These are phyloP conservation scores for Linnemannia zychae DNA, from an alignment of 192 early-diverging fungal species.

Conservation along the genomic window DNA sequence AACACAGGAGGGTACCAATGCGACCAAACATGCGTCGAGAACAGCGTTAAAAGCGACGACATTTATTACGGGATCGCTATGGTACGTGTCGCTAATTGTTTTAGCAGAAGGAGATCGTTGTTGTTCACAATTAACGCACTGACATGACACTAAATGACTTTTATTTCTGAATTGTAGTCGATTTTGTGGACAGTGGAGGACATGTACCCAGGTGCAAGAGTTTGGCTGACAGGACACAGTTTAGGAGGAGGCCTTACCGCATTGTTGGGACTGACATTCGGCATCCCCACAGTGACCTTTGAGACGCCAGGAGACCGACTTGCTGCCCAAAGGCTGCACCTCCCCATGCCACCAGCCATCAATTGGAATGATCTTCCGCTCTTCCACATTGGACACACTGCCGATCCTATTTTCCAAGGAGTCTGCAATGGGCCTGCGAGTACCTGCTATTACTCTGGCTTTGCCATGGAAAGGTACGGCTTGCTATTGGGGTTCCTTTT, in stretches of 20 bases:
- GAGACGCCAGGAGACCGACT: conserved; percentile 88
- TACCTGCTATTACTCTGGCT: conserved; percentile 79
- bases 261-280: conserved; percentile 86
- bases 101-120: not conserved
- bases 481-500: conserved; percentile 60
- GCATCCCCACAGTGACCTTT: conserved; percentile 84
- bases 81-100: conserved; percentile 35
- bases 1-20: conserved; percentile 70
- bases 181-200: conserved; percentile 74
- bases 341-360: conserved; percentile 72
- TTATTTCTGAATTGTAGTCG: conserved; percentile 54
- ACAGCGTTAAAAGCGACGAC: conserved; percentile 70
- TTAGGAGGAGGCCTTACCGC: conserved; percentile 82
- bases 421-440: conserved; percentile 76
- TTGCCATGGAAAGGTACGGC: conserved; percentile 80
- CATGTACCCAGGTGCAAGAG: conserved; percentile 75
- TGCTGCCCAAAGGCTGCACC: conserved; percentile 83
- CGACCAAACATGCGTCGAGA: conserved; percentile 70
- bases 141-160: not conserved
- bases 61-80: conserved; percentile 78
- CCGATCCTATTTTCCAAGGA: conserved; percentile 93
- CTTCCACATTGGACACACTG: conserved; percentile 92
- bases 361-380: conserved; percentile 78
- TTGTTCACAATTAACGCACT: not conserved
- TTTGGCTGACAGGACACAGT: conserved; percentile 93